Evolutionary conservation across 208 protist species (phyloP), one percentile per base, ranked within the genome.

Genomic region (Leishmania gerbilli): DNA sequence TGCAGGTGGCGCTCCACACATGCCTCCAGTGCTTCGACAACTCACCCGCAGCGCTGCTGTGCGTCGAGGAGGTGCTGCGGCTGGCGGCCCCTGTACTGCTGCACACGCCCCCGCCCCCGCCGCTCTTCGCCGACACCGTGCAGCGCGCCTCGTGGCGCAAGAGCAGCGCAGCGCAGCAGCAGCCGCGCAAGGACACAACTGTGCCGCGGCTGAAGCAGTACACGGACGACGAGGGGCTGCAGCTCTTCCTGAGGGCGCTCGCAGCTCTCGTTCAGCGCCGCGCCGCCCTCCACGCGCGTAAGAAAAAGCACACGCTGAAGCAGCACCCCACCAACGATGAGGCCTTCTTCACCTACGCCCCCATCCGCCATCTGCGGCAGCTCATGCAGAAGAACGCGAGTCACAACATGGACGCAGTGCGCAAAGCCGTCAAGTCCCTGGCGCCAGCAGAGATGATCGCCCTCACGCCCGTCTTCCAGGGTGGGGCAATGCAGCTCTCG

Each of bases 41-140:
- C 68, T 76, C 77, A 13, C 76, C 68, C 2, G 85, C 89, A n/a
- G 67, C 79, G 45, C 86, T 93, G 42, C 88, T 89, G 17, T 96
- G 92, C 71, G 87, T 86, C 24, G 88, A 91, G 81, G 89, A 91
- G 65, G 68, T 98, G 2, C 79, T 98, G 24, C 83, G 84, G 51
- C 77, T 89, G 34, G 85, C 91, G 9, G 88, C 87, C 2, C 88
- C 91, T 15, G 80, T 84, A 24, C n/a, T 96, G 24, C 91, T 97
- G 71, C 55, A 71, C 42, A 45, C 71, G 37, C 74, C 84, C 15
- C 67, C 71, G 17, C 62, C 81, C 5, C 68, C 40, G 55, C 58
- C 71, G 40, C 71, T 42, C 24, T 68, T 37, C 19, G 45, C 81
- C 15, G 40, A 65, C n/a, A 49, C 76, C 13, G 37, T 69, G 51